Conservation (phyloP, 2,329 filamentous ascomycete species). For the Paracorniculantispora psalliotae region DNA sequence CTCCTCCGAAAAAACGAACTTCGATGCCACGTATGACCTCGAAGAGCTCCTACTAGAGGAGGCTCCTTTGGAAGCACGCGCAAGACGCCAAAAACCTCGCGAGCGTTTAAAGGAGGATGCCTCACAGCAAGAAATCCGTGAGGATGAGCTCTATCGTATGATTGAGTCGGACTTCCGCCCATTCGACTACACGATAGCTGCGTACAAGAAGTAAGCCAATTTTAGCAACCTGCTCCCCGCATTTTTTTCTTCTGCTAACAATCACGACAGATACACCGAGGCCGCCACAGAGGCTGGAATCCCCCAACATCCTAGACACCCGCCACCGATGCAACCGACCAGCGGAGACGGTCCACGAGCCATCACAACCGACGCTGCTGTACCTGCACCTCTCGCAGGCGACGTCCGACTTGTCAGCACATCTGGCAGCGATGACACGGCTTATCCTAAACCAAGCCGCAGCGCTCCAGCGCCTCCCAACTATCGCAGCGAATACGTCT, state of each 20-base stretch:
- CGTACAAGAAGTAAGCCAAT: slow-evolving; percentile 63
- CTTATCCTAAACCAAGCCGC: slow-evolving; percentile 17
- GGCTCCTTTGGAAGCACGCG: slow-evolving; percentile 86
- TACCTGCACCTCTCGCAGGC: slow-evolving; percentile 32
- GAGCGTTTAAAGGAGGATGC: slow-evolving; percentile 91
- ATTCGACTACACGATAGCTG: slow-evolving; percentile 87
- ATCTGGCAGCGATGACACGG: slow-evolving; percentile 1
- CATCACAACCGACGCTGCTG: slow-evolving; percentile 47
- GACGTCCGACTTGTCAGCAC: not conserved
- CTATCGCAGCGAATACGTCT: slow-evolving; percentile 44
- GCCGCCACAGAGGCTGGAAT: slow-evolving; percentile 6
- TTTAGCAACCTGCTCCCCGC: slow-evolving; percentile 30
- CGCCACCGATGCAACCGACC: not conserved
- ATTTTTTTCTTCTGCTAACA: slow-evolving; percentile 21
- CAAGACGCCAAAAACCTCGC: slow-evolving; percentile 87
- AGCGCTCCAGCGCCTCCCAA: slow-evolving; percentile 38
- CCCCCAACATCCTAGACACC: not conserved
- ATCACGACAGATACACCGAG: slow-evolving; percentile 8
- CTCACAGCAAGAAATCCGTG: slow-evolving; percentile 87
- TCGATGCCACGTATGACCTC: slow-evolving; percentile 95
- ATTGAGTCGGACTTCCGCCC: slow-evolving; percentile 92
- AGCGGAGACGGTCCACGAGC: slow-evolving; percentile 35
- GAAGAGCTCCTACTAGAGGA: slow-evolving; percentile 93
- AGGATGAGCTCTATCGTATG: slow-evolving; percentile 89
- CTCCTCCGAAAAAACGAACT: slow-evolving; percentile 97